A percentile compares a stretch with the other conserved stretches of the same genome.
These are phyloP conservation scores for Termitomyces sp. DNA, from an alignment of 768 basidiomycete genomes.

Conservation along the genomic window DNA sequence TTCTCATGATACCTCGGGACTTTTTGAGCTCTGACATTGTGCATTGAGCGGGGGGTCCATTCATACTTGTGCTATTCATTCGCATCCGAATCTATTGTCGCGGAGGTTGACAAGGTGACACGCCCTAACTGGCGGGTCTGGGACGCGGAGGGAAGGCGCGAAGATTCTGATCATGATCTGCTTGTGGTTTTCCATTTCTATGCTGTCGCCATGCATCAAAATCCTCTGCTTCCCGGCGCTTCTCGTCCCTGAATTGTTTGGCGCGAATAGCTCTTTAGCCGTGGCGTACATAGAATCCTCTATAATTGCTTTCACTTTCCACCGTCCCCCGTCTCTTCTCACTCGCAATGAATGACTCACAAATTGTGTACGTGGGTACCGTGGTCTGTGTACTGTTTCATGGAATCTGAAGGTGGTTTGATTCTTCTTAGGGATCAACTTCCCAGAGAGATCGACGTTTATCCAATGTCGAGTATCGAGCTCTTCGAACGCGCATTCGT, in stretches of 20 bases:
- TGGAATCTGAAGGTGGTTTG: not conserved
- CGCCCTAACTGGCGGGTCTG: not conserved
- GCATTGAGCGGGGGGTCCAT: not conserved
- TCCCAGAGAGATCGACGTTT: conserved; percentile 1
- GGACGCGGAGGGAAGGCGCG: conserved; percentile 7
- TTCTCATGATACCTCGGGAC: not conserved
- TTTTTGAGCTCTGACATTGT: not conserved
- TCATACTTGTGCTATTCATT: not conserved
- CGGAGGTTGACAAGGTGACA: conserved; percentile 4
- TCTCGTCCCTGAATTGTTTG: conserved; percentile 9
- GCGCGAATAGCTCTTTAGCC: conserved; percentile 7
- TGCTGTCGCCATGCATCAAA: conserved; percentile 15
- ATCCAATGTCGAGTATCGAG: conserved; percentile 10
- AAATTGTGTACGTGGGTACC: conserved; percentile 3
- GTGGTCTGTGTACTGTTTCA: too few relatives aligned
- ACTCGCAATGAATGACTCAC: conserved; percentile 3
- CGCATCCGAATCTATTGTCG: not conserved
- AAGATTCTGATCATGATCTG: conserved; percentile 2
- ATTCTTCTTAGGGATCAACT: not conserved
- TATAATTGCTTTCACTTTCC: conserved; percentile 1
- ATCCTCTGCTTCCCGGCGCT: conserved; percentile 3
- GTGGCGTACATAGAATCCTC: conserved; percentile 7
- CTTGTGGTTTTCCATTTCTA: conserved; percentile 12
- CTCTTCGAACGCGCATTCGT: conserved; percentile 16
- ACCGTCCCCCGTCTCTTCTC: not conserved